Conservation (phyloP, 1,284 basidiomycete genomes). For the Earliella scabrosa region DNA sequence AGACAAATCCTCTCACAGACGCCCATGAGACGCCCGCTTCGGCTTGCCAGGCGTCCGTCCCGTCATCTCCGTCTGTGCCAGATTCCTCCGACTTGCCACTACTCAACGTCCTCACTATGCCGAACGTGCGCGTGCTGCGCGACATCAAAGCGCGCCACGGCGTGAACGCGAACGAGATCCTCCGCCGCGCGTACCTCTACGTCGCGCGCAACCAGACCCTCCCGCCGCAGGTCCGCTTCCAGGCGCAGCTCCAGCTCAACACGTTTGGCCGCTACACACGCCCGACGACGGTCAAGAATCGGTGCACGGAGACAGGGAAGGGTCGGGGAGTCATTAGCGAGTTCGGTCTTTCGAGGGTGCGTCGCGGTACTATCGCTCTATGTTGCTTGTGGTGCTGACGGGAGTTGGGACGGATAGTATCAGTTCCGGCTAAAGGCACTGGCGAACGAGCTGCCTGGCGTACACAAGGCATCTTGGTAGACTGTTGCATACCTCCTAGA, state of each 20-base stretch:
- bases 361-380: no score
- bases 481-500: background rate
- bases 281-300: conserved; percentile 85
- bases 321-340: conserved; percentile 89
- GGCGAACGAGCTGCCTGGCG: conserved; percentile 80
- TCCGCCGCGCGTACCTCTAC: conserved; percentile 86
- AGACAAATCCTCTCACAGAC: conserved; percentile 9
- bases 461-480: conserved; percentile 87
- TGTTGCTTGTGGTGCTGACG: background rate
- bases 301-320: conserved; percentile 84
- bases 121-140: conserved; percentile 66
- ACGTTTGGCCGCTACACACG: conserved; percentile 84
- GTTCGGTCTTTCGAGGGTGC: conserved; percentile 87
- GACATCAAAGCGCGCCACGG: conserved; percentile 78
- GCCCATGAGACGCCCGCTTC: background rate
- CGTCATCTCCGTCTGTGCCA: conserved; percentile 9
- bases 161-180: conserved; percentile 76
- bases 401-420: conserved; percentile 54
- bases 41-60: background rate
- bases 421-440: conserved; percentile 89
- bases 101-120: conserved; percentile 26
- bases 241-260: conserved; percentile 95
- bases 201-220: conserved; percentile 89
- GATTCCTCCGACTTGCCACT: background rate
- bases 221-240: conserved; percentile 86